Conservation (phyloP, 306 rosid genomes). For the Purshia tridentata region DNA sequence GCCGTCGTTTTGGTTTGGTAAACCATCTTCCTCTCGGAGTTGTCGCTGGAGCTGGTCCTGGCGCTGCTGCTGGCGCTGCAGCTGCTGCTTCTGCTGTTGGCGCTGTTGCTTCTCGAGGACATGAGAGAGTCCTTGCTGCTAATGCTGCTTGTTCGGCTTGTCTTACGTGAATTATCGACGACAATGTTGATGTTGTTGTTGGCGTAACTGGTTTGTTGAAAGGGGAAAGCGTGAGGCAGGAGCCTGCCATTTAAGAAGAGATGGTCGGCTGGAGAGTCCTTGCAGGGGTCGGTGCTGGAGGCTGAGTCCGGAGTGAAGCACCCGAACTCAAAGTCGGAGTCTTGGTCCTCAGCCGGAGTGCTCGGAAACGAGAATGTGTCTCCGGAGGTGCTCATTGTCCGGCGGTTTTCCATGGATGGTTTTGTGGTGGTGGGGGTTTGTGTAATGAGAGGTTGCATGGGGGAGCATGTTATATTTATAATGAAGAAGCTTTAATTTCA, state of each 20-base stretch:
- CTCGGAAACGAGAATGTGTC: conserved; percentile 72
- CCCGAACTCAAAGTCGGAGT: conserved; percentile 68
- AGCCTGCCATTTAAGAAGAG: conserved; percentile 83
- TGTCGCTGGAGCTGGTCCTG: conserved; percentile 71
- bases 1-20: conserved; percentile 5
- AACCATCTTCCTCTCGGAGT: conserved; percentile 42
- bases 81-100: conserved; percentile 58
- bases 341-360: conserved; percentile 46
- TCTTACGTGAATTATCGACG: conserved; percentile 16
- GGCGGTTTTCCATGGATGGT: conserved; percentile 31
- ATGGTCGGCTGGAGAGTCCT: conserved; percentile 77
- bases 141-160: conserved; percentile 58
- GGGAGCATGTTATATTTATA: conserved; percentile 10
- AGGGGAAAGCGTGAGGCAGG: conserved; percentile 74
- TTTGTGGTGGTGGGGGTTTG: no score
- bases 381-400: conserved; percentile 33
- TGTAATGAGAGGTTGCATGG: conserved; percentile 32
- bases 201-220: conserved; percentile 24
- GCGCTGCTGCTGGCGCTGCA: conserved; percentile 60
- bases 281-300: conserved; percentile 41
- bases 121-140: conserved; percentile 56
- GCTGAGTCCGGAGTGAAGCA: conserved; percentile 68
- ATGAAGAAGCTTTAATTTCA: neutral
- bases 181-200: conserved; percentile 1
- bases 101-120: conserved; percentile 82